Evolutionary conservation across 176 grass and related monocot species (phyloP).

Genomic region (Carex parvula): DNA sequence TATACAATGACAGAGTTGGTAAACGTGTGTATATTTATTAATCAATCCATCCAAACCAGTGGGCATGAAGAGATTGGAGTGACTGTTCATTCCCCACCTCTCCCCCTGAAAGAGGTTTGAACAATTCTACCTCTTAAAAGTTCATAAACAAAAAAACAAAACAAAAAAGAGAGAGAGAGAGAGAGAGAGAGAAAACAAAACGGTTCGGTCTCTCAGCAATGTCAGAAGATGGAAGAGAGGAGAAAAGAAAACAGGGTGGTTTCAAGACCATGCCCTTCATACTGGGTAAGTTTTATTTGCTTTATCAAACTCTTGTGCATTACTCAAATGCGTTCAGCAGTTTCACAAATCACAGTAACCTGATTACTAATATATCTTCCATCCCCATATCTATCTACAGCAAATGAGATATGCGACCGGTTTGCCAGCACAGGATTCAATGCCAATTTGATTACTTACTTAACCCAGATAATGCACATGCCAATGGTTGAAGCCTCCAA

Average conservation of each 20-base stretch:
- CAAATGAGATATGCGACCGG: constrained; percentile 48
- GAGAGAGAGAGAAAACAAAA: neutral
- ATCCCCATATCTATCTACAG: constrained; percentile 12
- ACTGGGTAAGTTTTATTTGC: constrained; percentile 28
- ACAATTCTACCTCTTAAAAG: neutral
- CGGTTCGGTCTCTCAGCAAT: neutral
- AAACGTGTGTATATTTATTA: neutral
- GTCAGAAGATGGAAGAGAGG: constrained; percentile 38
- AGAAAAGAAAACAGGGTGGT: constrained; percentile 47
- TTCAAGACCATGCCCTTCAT: constrained; percentile 76
- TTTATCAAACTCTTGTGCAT: neutral
- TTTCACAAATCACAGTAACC: neutral
- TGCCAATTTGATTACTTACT: constrained; percentile 58
- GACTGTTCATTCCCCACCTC: constrained; percentile 17
- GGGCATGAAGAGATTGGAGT: neutral
- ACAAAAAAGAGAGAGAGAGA: neutral
- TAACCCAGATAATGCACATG: constrained; percentile 55
- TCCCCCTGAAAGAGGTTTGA: neutral
- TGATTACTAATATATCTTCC: neutral
- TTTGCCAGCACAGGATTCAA: constrained; percentile 51
- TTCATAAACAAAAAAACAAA: neutral
- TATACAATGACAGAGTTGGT: constrained; percentile 8
- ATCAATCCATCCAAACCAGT: neutral
- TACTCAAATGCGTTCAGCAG: neutral
- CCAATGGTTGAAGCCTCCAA: constrained; percentile 55